These are phyloP conservation scores for Quercus tomentella DNA, from an alignment of 331 rosid species.

Conservation along the genomic window DNA sequence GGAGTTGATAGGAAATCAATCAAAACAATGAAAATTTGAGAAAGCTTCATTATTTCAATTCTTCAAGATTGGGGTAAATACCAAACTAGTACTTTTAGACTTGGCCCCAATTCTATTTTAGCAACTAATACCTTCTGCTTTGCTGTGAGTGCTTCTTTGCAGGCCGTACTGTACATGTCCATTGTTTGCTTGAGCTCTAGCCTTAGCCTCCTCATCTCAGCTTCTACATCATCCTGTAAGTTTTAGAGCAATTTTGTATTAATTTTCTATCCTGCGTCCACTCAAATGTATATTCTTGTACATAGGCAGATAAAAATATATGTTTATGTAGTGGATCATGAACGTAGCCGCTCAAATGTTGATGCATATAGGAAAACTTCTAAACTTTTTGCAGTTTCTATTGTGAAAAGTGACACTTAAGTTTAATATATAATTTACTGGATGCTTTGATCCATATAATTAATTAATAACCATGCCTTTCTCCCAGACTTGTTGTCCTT, in stretches of 20 bases:
- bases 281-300: background rate
- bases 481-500: conserved; percentile 1
- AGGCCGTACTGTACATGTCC: conserved; percentile 76
- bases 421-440: too few relatives aligned
- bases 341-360: background rate
- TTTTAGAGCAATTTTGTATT: conserved; percentile 5
- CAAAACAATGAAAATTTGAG: background rate
- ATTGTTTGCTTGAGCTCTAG: conserved; percentile 72
- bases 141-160: conserved; percentile 68
- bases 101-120: background rate
- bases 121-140: conserved; percentile 44
- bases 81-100: background rate
- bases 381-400: background rate
- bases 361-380: background rate
- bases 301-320: background rate
- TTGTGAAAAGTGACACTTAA: background rate
- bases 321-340: background rate
- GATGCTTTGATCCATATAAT: too few relatives aligned
- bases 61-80: background rate
- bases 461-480: background rate
- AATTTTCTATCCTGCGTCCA: background rate
- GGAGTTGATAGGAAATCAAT: background rate
- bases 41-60: background rate
- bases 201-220: conserved; percentile 76
- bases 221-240: conserved; percentile 66